These are phyloP conservation scores for Bassia scoparia DNA, from an alignment of 148 eudicot species.

Conservation along the genomic window DNA sequence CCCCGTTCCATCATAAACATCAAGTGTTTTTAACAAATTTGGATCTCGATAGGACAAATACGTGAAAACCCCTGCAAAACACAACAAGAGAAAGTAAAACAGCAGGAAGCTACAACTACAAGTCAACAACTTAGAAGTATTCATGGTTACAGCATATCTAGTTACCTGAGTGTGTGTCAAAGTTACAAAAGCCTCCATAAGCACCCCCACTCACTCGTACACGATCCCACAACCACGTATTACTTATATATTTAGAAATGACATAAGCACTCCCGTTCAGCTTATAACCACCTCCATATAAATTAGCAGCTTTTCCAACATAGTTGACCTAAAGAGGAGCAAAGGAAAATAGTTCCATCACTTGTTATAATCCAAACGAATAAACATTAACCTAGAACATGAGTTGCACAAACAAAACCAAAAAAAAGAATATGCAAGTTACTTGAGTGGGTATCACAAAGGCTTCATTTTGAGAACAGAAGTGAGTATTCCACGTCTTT, in stretches of 20 bases:
- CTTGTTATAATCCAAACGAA: neutral
- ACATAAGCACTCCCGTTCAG: constrained; percentile 94
- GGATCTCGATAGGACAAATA: constrained; percentile 96
- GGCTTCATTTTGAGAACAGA: constrained; percentile 76
- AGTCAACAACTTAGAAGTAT: neutral
- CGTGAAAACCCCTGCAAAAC: constrained; percentile 73
- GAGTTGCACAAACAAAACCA: neutral
- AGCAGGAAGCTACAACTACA: constrained; percentile 12
- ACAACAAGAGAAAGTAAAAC: constrained; percentile 10
- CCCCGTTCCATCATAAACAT: constrained; percentile 83
- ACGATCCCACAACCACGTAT: constrained; percentile 99
- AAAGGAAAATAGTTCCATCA: constrained; percentile 4
- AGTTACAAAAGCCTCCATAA: constrained; percentile 96
- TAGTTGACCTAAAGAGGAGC: constrained; percentile 67
- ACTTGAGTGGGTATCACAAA: constrained; percentile 97
- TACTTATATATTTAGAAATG: constrained; percentile 75
- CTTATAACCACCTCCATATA: constrained; percentile 77
- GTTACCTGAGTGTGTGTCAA: constrained; percentile 92
- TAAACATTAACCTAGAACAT: neutral
- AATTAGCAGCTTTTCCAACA: constrained; percentile 96
- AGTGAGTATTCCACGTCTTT: constrained; percentile 63
- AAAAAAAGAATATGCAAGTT: constrained; percentile 15
- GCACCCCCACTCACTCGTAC: constrained; percentile 99
- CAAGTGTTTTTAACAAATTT: constrained; percentile 87
- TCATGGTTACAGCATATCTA: neutral